Base-by-base conservation (phyloP, 345 rosid species). In the Salix purpurea region DNA sequence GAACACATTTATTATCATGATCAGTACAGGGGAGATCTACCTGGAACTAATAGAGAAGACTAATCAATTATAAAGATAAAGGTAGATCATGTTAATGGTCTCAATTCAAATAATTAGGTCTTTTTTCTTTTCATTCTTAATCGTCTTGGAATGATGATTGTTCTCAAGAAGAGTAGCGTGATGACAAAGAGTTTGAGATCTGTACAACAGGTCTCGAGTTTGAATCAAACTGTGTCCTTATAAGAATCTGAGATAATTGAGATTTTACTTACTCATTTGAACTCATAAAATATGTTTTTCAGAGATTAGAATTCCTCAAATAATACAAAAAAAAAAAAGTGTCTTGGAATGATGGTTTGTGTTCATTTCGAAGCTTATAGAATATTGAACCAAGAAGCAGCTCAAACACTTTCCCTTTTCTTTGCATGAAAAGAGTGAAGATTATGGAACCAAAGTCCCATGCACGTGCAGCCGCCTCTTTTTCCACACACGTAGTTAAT, bases 401-500 rank as follows among this genome's bases (percentile, higher is more conserved):
- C 36, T 10, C 71, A 21, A 74, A 56, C 79, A 48, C 18, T 32
- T 36, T 64, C 40, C 12, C 74, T 40, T 26, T 54, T 52, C 67
- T 42, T 71, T 77, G 79, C 82, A 69, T 52, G 74, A 72, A 79
- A 74, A 69, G 67, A 52, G 66, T 73, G 71, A n/a, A 73, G 6
- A 73, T 50, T 36, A 73, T 18, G 39, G 40, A 74, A 37, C 66
- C 70, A 8, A 76, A 67, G 81, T 60, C 73, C 40, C 80, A 81
- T 78, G 82, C 84, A 84, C 84, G 72, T 84, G 80, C 76, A 8
- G 61, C 34, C 42, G 18, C 71, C 70, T 75, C 75, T 74, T 64
- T 76, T 77, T 61, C 69, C 70, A 50, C 48, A 10, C 28, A 70
- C 18, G 8, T 2, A 16, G 23, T 4, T 36, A 5, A 36, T 36